Evolutionary conservation across 129 eudicot species (phyloP).

Genomic region (Chrysanthemum seticuspe): DNA sequence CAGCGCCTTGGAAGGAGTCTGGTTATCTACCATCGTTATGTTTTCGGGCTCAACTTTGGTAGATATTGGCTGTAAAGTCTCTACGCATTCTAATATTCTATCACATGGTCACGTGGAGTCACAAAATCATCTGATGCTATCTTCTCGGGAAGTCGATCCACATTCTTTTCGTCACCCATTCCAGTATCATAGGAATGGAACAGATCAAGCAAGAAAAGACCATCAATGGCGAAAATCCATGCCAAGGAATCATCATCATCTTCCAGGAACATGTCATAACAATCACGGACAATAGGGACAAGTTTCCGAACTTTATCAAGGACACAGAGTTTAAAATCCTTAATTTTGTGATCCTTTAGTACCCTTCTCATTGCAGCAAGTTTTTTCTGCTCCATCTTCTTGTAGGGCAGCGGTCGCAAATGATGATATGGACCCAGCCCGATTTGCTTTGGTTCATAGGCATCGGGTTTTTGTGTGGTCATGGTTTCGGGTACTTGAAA

Average conservation of each 20-base stretch:
- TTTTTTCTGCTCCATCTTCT: slow-evolving; percentile 33
- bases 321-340: neutral
- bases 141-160: too few relatives aligned
- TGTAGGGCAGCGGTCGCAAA: slow-evolving; percentile 22
- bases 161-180: too few relatives aligned
- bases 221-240: slow-evolving; percentile 36
- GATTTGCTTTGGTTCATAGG: slow-evolving; percentile 36
- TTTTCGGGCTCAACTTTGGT: too few relatives aligned
- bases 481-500: slow-evolving; percentile 30
- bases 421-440: slow-evolving; percentile 48
- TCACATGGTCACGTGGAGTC: too few relatives aligned
- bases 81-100: too few relatives aligned
- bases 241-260: slow-evolving; percentile 19
- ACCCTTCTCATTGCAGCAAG: slow-evolving; percentile 22
- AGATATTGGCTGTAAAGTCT: too few relatives aligned
- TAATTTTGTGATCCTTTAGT: neutral
- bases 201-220: slow-evolving; percentile 31
- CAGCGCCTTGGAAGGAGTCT: too few relatives aligned
- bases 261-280: slow-evolving; percentile 31
- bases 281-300: slow-evolving; percentile 13
- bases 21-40: too few relatives aligned
- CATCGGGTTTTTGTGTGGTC: slow-evolving; percentile 26
- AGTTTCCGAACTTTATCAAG: neutral
- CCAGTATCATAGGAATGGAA: neutral
- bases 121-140: too few relatives aligned